A percentile compares a stretch with the other conserved stretches of the same genome.
Conservation (phyloP, 768 basidiomycete genomes). For the Kwoniella europaea region DNA sequence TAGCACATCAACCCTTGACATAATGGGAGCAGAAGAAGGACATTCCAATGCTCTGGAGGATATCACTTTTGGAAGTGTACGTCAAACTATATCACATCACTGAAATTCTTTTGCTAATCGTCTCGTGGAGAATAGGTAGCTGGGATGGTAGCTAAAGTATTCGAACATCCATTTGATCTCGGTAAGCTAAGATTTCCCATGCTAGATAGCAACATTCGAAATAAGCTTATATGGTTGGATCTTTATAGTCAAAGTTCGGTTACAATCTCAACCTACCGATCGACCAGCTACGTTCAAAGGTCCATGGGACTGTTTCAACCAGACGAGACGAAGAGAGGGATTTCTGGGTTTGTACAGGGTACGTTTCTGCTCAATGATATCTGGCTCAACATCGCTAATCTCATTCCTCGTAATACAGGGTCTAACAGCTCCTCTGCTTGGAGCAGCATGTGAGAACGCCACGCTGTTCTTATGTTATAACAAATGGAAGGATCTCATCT, state of each 20-base stretch:
- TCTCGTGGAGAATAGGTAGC: too few relatives aligned
- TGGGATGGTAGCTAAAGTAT: slow-evolving; percentile 30
- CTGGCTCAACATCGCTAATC: slow-evolving; percentile 10
- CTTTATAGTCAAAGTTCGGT: slow-evolving; percentile 73
- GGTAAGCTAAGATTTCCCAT: slow-evolving; percentile 50
- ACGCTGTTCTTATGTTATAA: slow-evolving; percentile 84
- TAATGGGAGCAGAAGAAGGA: slow-evolving; percentile 21
- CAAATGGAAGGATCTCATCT: slow-evolving; percentile 63
- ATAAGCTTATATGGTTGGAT: background rate
- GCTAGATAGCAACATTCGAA: too few relatives aligned
- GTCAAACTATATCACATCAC: background rate
- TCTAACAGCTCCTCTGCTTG: slow-evolving; percentile 84
- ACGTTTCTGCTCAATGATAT: slow-evolving; percentile 1
- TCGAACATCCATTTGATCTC: slow-evolving; percentile 76
- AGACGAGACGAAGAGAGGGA: slow-evolving; percentile 83
- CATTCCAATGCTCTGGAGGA: slow-evolving; percentile 23
- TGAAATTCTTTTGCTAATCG: too few relatives aligned
- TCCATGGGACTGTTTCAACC: slow-evolving; percentile 80
- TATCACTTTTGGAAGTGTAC: slow-evolving; percentile 32
- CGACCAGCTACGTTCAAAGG: slow-evolving; percentile 74
- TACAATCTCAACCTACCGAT: slow-evolving; percentile 87
- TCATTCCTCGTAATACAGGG: slow-evolving; percentile 64
- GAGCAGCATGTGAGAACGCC: slow-evolving; percentile 92
- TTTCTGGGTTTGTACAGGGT: slow-evolving; percentile 85
- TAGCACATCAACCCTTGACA: background rate